Evolutionary conservation across 352 stramenopile species (phyloP).

Genomic region (Globisporangium perplexum): DNA sequence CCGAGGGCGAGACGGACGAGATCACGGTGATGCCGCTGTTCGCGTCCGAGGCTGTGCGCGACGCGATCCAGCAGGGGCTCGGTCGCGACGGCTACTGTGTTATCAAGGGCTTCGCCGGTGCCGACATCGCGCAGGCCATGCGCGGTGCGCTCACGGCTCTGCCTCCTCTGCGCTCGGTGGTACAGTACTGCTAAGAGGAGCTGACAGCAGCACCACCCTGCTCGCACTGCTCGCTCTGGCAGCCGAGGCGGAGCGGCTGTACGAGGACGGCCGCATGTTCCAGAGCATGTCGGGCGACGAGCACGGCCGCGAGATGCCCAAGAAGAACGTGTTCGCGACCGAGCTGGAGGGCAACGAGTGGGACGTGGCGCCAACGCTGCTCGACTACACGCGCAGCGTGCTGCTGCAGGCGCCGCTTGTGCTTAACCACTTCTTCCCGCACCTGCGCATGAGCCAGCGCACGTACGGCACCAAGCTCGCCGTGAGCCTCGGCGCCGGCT

Average conservation of each 20-base stretch:
- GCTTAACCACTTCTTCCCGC: constrained; percentile 43
- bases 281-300: constrained; percentile 44
- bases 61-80: constrained; percentile 32
- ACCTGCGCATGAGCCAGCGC: constrained; percentile 37
- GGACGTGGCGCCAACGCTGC: constrained; percentile 37
- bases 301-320: constrained; percentile 29
- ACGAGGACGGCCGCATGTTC: constrained; percentile 45
- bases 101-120: constrained; percentile 31
- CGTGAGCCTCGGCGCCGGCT: constrained; percentile 39
- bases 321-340: constrained; percentile 43
- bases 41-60: constrained; percentile 22
- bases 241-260: constrained; percentile 38
- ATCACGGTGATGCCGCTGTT: constrained; percentile 45
- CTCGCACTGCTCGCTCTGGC: neutral
- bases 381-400: constrained; percentile 49
- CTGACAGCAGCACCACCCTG: too few species aligned
- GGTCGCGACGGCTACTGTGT: constrained; percentile 34
- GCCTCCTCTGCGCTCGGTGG: neutral
- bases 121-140: constrained; percentile 31
- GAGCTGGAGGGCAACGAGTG: constrained; percentile 45
- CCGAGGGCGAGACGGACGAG: constrained; percentile 13
- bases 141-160: constrained; percentile 14
- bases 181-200: too few species aligned
- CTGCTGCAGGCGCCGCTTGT: constrained; percentile 37
- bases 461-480: constrained; percentile 45